phyloP scores from a whole-genome alignment of 768 basidiomycete species.

The Boletus reticuloceps region DNA sequence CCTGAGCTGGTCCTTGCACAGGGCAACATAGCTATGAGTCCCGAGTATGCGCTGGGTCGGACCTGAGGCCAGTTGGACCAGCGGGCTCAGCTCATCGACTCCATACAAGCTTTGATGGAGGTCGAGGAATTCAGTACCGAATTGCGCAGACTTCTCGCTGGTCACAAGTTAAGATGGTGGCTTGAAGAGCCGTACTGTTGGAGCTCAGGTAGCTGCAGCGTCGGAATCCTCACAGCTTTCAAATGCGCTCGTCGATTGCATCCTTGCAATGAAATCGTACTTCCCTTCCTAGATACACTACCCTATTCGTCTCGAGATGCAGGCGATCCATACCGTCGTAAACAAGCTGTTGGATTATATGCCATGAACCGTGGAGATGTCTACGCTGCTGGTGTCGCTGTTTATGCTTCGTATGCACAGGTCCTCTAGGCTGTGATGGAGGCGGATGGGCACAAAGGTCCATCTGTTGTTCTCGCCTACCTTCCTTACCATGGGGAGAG shows the following conservation, averaged over 20 bases:
- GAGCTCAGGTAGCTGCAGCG: conserved; percentile 51
- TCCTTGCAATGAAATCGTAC: conserved; percentile 58
- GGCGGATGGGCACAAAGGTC: conserved; percentile 87
- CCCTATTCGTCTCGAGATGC: conserved; percentile 81
- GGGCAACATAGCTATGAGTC: conserved; percentile 80
- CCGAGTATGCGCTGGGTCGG: conserved; percentile 92
- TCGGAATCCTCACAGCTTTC: conserved; percentile 42
- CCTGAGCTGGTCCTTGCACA: conserved; percentile 67
- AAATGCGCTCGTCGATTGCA: conserved; percentile 48
- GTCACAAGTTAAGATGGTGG: conserved; percentile 75
- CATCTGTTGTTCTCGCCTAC: conserved; percentile 91
- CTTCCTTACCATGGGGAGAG: conserved; percentile 84
- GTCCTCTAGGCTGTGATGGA: conserved; percentile 89
- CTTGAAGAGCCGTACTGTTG: conserved; percentile 55
- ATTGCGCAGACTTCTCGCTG: conserved; percentile 71
- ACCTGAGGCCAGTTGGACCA: conserved; percentile 79
- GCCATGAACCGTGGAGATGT: conserved; percentile 98
- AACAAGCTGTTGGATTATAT: conserved; percentile 96
- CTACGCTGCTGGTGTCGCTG: conserved; percentile 92
- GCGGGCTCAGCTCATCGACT: conserved; percentile 61
- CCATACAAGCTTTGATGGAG: conserved; percentile 65
- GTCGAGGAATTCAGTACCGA: conserved; percentile 46
- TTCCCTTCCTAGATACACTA: conserved; percentile 79
- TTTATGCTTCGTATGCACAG: conserved; percentile 94
- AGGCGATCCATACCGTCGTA: conserved; percentile 70